phyloP scores from a whole-genome alignment of 306 rosid genomes.

The Hippophae tibetana region DNA sequence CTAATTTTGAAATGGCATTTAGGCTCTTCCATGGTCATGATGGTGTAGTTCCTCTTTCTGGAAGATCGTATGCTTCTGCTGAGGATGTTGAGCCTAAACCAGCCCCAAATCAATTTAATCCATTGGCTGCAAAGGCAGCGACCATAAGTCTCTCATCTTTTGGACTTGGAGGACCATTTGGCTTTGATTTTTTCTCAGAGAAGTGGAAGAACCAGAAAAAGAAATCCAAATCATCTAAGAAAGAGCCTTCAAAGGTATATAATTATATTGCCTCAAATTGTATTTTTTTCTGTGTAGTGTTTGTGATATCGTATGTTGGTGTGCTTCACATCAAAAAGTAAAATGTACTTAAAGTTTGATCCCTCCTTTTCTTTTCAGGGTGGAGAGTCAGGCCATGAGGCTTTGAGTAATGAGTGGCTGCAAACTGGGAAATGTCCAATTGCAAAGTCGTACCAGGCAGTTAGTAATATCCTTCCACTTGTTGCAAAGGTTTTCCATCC shows the following conservation, averaged over 20 bases:
- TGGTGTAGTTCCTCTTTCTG: conserved; percentile 91
- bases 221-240: conserved; percentile 64
- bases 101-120: conserved; percentile 64
- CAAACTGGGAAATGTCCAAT: conserved; percentile 82
- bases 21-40: conserved; percentile 90
- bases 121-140: conserved; percentile 96
- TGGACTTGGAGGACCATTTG: conserved; percentile 79
- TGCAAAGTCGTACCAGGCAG: conserved; percentile 90
- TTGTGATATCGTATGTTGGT: neutral
- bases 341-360: neutral
- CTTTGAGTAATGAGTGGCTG: conserved; percentile 76
- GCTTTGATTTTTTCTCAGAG: conserved; percentile 70
- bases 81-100: conserved; percentile 37
- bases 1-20: conserved; percentile 89
- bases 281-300: neutral
- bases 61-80: conserved; percentile 41
- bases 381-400: conserved; percentile 68
- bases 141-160: conserved; percentile 93
- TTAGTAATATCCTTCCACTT: conserved; percentile 71
- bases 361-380: conserved; percentile 44
- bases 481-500: conserved; percentile 84
- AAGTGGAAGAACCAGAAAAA: conserved; percentile 73
- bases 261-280: conserved; percentile 2
- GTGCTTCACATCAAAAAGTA: neutral
- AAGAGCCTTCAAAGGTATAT: conserved; percentile 66